Evolutionary conservation across 2,329 filamentous ascomycete species (phyloP).

Genomic region (Aspergillus sergii): DNA sequence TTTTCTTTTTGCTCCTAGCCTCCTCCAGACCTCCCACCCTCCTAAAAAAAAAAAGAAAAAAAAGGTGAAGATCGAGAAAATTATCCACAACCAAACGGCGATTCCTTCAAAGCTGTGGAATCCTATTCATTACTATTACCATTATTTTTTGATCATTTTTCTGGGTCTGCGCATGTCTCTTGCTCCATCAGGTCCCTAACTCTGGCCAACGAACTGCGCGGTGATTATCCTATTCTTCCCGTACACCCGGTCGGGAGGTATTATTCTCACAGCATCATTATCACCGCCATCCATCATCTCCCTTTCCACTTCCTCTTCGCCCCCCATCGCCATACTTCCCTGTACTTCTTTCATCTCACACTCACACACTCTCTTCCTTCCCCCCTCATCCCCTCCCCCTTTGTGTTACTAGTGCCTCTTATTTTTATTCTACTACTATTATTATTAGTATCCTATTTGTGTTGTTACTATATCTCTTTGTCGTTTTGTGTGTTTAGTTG

Average conservation of each 20-base stretch:
- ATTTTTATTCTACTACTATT: conserved; percentile 7
- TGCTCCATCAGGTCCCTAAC: conserved; percentile 7
- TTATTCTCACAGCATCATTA: conserved; percentile 9
- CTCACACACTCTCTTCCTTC: conserved; percentile 8
- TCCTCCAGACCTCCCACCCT: not conserved
- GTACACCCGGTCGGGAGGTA: conserved; percentile 2
- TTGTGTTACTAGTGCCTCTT: conserved; percentile 20
- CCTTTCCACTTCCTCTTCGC: conserved; percentile 10
- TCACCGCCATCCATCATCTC: conserved; percentile 11
- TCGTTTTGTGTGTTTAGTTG: conserved; percentile 4
- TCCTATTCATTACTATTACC: conserved; percentile 18
- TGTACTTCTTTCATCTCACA: conserved; percentile 15
- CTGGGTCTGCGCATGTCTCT: conserved; percentile 2
- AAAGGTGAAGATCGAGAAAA: conserved; percentile 12
- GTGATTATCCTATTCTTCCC: conserved; percentile 19
- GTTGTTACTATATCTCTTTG: not conserved
- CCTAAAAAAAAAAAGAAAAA: conserved; percentile 12
- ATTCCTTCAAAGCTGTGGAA: conserved; percentile 15
- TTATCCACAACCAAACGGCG: conserved; percentile 7
- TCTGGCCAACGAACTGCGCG: conserved; percentile 20
- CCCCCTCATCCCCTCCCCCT: conserved; percentile 18
- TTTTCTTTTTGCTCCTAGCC: not conserved
- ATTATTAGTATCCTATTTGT: conserved; percentile 15
- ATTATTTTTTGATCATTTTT: conserved; percentile 20
- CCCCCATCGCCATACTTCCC: conserved; percentile 20